Conservation (phyloP, 2,329 filamentous ascomycete genomes). For the Capronia epimyces region DNA sequence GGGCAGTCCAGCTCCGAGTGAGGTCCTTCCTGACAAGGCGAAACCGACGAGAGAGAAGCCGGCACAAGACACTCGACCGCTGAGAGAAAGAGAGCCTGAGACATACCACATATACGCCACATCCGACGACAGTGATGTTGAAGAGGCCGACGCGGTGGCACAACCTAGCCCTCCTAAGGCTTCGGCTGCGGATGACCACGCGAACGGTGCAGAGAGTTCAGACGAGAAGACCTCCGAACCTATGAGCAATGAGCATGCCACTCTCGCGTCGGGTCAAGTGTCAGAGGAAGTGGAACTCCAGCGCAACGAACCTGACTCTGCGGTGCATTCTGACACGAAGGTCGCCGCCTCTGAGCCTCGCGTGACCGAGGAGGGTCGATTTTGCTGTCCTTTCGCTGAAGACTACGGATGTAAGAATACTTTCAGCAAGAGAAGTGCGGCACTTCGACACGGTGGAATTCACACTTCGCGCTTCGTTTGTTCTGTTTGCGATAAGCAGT, state of each 20-base stretch:
- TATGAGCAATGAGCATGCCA: neutral
- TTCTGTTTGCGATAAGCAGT: slow-evolving; percentile 16
- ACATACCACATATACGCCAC: slow-evolving; percentile 25
- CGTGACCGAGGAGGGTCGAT: slow-evolving; percentile 8
- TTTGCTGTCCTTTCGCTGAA: slow-evolving; percentile 19
- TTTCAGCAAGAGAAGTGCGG: slow-evolving; percentile 13
- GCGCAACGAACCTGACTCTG: neutral
- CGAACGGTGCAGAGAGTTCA: neutral
- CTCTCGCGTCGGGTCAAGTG: neutral
- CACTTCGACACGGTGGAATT: slow-evolving; percentile 19
- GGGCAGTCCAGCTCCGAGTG: neutral
- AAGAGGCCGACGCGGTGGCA: neutral
- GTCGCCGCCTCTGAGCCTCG: neutral
- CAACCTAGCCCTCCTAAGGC: neutral
- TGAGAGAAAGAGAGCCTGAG: slow-evolving; percentile 25
- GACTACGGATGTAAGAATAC: slow-evolving; percentile 17
- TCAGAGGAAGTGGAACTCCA: neutral
- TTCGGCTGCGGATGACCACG: neutral
- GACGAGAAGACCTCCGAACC: neutral
- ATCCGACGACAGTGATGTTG: slow-evolving; percentile 16
- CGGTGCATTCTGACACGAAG: neutral
- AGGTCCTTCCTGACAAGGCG: neutral
- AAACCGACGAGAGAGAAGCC: neutral
- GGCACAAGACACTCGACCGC: neutral
- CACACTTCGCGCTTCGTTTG: slow-evolving; percentile 19